A percentile compares a stretch with the other conserved stretches of the same genome.
Conservation (phyloP, 1,139 yeast genomes). For the Citeromyces hawaiiensis region DNA sequence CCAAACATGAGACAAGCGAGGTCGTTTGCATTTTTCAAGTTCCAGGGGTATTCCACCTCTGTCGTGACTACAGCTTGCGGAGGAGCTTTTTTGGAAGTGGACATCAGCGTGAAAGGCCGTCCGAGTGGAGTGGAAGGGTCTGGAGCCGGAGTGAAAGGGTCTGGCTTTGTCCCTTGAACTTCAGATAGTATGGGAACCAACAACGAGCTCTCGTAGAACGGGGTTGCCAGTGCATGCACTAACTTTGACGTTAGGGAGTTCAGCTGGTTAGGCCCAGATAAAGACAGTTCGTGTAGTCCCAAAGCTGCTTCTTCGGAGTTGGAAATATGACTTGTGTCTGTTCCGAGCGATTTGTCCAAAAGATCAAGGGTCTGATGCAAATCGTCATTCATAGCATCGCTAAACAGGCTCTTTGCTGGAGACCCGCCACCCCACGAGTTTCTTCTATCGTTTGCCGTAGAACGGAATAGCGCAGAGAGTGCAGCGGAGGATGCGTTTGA, state of each 20-base stretch:
- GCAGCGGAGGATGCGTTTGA: slow-evolving; percentile 52
- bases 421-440: background rate
- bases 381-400: background rate
- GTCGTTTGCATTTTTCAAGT: slow-evolving; percentile 75
- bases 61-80: slow-evolving; percentile 84
- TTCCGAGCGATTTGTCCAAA: background rate
- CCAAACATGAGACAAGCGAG: slow-evolving; percentile 84
- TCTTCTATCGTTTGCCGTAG: background rate
- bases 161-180: slow-evolving; percentile 7
- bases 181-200: slow-evolving; percentile 21
- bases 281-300: slow-evolving; percentile 42
- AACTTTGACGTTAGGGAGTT: slow-evolving; percentile 36
- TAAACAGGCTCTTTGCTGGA: background rate
- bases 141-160: background rate
- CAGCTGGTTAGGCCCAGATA: slow-evolving; percentile 25
- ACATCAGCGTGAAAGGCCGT: slow-evolving; percentile 45
- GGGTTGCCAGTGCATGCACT: slow-evolving; percentile 60
- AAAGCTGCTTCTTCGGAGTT: slow-evolving; percentile 28
- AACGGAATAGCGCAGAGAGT: slow-evolving; percentile 10
- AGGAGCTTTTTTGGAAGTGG: slow-evolving; percentile 50
- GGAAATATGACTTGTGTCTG: slow-evolving; percentile 2
- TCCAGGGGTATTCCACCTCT: slow-evolving; percentile 64
- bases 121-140: slow-evolving; percentile 10
- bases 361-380: background rate
- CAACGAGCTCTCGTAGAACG: slow-evolving; percentile 41